Base-by-base conservation (phyloP, 305 asterid genomes). In the Fraxinus ornus region DNA sequence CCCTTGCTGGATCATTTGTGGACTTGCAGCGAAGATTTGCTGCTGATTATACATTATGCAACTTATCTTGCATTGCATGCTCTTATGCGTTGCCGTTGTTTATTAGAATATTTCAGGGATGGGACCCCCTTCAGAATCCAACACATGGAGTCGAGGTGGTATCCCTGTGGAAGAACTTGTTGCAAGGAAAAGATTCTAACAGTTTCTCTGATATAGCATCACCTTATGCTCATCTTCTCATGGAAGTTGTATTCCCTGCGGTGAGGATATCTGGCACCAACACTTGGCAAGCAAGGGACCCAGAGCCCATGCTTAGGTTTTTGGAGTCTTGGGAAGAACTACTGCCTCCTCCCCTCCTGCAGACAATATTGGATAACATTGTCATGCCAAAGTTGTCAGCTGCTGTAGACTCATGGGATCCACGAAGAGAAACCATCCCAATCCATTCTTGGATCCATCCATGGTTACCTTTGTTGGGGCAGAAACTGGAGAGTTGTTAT, bases 91-190 rank as follows among this genome's bases (percentile, higher is more conserved):
- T 92, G 44, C 99, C 99, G 0, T 81, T 95, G 79, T 92, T 94
- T 75, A 89, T 93, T 81, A 88, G 97, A 86, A 88, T 89, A 80
- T 94, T 95, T 88, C 97, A 94, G 88, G 97, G 97, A 3, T 95
- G 98, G 99, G 92, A 94, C 78, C 97, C 97, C 70, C 98, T 95
- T 83, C 96, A 93, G 87, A 92, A 93, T 87, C 98, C 99, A 41
- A 90, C 86, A 17, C 94, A 95, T 86, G 94, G 97, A 17, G 83
- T 84, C 7, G 94, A 90, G 81, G 82, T 90, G 79, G 89, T 93
- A 30, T 87, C 92, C 28, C 73, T 62, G 81, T 95, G 99, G 99
- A 94, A 88, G 89, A 87, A 83, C 77, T 87, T 95, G 86, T 85
- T 94, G 84, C 93, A 90, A 89, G 96, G 90, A 15, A 90, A 86